Percentiles rank a stretch among this genome's conserved stretches.
Evolutionary conservation across 1,284 basidiomycete genomes (phyloP).

Genomic region (Rhodotorula sp.): DNA sequence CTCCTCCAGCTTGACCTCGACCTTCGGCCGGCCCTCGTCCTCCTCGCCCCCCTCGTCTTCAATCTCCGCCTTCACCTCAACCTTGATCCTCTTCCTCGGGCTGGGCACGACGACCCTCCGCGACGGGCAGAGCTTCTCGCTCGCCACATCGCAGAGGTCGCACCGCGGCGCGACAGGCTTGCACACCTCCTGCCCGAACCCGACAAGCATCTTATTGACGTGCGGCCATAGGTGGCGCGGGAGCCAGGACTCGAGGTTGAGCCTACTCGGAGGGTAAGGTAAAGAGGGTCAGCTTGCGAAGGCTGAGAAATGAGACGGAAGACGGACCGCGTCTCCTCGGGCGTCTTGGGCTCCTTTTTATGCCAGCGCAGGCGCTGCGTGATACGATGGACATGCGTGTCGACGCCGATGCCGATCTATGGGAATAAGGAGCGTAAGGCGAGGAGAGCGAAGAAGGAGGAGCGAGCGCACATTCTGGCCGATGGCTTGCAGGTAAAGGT

Average conservation of each 20-base stretch:
- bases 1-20: constrained; percentile 28
- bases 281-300: not conserved
- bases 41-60: not conserved
- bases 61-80: constrained; percentile 12
- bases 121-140: constrained; percentile 53
- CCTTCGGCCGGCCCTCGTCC: constrained; percentile 6
- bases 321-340: constrained; percentile 77
- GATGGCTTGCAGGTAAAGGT: constrained; percentile 53
- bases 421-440: not conserved
- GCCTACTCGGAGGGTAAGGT: constrained; percentile 54
- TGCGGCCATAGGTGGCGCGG: constrained; percentile 74
- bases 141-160: constrained; percentile 63
- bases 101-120: constrained; percentile 35
- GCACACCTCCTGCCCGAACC: constrained; percentile 88
- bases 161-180: constrained; percentile 80
- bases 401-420: constrained; percentile 82
- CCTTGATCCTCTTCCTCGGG: constrained; percentile 23
- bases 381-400: constrained; percentile 79
- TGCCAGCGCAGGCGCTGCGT: constrained; percentile 93
- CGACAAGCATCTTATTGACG: constrained; percentile 81
- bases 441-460: not conserved
- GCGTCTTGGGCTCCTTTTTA: constrained; percentile 73
- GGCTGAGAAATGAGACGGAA: not conserved
- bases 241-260: constrained; percentile 89
- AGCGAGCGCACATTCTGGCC: constrained; percentile 62